Evolutionary conservation across 805 yeast genomes (phyloP), one percentile per base, ranked within the genome.

Genomic region (Cyberlindnera japonica): DNA sequence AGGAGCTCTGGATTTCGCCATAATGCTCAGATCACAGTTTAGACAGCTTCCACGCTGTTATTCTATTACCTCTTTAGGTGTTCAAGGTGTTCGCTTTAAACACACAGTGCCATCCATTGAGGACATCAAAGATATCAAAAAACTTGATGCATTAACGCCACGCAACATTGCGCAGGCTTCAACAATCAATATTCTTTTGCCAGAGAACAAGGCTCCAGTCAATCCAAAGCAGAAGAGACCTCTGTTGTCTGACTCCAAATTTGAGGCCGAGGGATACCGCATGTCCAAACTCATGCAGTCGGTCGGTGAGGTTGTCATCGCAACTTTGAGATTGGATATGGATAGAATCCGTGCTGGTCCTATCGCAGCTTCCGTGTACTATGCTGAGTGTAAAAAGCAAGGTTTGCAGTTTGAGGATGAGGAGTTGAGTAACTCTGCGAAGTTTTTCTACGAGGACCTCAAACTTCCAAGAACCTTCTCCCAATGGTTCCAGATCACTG

Each of bases 401-500:
- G 96, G 87, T 4, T 63, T 85, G 53, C 84, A 77, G 61, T 82
- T 74, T 49, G 85, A 82, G n/a, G 72, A 81, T 44, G 90, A 83
- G 57, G 81, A 77, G 27, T 66, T 85, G 29, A 74, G 85, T 4
- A 79, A 75, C 15, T 74, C 85, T 5, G 96, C 96, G 2, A 69
- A 68, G 40, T 93, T 87, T 59, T 93, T 88, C 71, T 93, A 88
- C 59, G 84, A 86, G 40, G 84, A 90, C 11, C 67, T 93, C 42
- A 81, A 77, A 19, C 68, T 93, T 55, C 96, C 96, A 25, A 72
- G 75, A 58, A 83, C 97, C 1, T 90, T 91, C 58, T 79, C 91
- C n/a, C 95, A 89, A 62, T 91, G 96, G 96, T 91, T 83, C 62
- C 98, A 91, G 64, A 83, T 93, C 47, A 85, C 96, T 6, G 71